phyloP scores from a whole-genome alignment of 2,329 filamentous ascomycete genomes.

The Aspergillus unguis region DNA sequence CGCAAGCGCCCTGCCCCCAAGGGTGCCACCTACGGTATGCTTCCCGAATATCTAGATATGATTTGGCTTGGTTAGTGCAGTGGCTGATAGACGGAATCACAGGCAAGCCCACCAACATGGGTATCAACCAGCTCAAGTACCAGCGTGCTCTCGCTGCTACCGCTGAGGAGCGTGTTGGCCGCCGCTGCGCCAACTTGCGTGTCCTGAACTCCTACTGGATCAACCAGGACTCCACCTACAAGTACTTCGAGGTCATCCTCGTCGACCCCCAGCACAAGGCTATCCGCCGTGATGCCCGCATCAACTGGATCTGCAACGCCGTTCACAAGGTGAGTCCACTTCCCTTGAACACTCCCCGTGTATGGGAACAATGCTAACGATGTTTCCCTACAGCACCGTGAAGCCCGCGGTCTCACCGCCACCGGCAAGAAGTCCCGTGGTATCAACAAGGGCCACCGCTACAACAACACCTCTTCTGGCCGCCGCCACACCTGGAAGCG shows the following conservation, averaged over 20 bases:
- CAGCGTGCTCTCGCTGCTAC: constrained; percentile 97
- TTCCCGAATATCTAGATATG: constrained; percentile 7
- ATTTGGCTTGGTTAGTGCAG: constrained; percentile 4
- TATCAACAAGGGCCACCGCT: constrained; percentile 98
- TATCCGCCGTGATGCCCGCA: constrained; percentile 96
- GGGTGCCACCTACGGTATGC: constrained; percentile 97
- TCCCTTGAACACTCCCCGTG: background rate
- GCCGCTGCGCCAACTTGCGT: constrained; percentile 97
- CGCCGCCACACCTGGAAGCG: constrained; percentile 99
- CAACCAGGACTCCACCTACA: constrained; percentile 99
- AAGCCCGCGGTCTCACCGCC: constrained; percentile 92
- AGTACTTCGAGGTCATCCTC: constrained; percentile 99
- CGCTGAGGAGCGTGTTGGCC: constrained; percentile 99
- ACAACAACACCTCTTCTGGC: constrained; percentile 96
- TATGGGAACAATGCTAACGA: constrained; percentile 18
- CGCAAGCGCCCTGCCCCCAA: constrained; percentile 95
- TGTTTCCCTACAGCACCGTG: constrained; percentile 68
- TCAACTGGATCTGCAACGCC: constrained; percentile 99
- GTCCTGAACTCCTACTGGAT: constrained; percentile 99
- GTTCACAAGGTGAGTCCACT: constrained; percentile 74
- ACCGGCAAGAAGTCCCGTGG: constrained; percentile 99
- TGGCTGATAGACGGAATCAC: constrained; percentile 25
- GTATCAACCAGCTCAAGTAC: constrained; percentile 99
- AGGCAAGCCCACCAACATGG: constrained; percentile 99
- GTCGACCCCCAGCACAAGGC: constrained; percentile 99